Percentiles rank a stretch among this genome's conserved stretches.
These are phyloP conservation scores for Rhodotorula sp. DNA, from an alignment of 1,284 basidiomycete species.

Conservation along the genomic window DNA sequence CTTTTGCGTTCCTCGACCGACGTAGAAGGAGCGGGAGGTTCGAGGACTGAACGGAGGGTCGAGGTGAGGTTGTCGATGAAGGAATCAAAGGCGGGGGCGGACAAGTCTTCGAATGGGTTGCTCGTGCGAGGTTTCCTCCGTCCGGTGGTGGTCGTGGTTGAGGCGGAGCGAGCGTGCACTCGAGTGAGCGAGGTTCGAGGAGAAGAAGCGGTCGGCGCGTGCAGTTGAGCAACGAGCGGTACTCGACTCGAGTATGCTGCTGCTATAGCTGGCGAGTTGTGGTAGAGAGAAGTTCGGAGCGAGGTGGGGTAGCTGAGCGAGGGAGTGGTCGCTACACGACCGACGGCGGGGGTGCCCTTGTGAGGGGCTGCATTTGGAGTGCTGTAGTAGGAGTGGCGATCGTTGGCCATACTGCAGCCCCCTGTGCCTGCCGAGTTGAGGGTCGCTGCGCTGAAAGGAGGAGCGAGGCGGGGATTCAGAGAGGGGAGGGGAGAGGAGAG, in stretches of 20 bases:
- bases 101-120: slow-evolving; percentile 24
- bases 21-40: neutral
- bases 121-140: neutral
- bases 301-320: slow-evolving; percentile 18
- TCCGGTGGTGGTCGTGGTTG: neutral
- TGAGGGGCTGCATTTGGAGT: too few species aligned
- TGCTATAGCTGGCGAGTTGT: neutral
- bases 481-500: neutral
- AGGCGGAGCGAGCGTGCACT: neutral
- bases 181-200: slow-evolving; percentile 1
- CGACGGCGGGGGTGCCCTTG: too few species aligned
- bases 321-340: slow-evolving; percentile 3
- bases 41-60: slow-evolving; percentile 7
- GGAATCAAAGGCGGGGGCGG: slow-evolving; percentile 20
- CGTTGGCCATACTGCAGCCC: too few species aligned
- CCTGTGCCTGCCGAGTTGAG: too few species aligned
- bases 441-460: neutral
- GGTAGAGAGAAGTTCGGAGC: slow-evolving; percentile 23
- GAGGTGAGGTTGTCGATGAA: slow-evolving; percentile 13
- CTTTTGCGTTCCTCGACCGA: neutral
- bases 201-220: slow-evolving; percentile 3
- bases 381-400: too few species aligned
- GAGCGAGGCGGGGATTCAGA: neutral
- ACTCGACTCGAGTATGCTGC: neutral
- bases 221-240: neutral